Evolutionary conservation across 441 rosid species (phyloP), one percentile per base, ranked within the genome.

Genomic region (Croton setiger): DNA sequence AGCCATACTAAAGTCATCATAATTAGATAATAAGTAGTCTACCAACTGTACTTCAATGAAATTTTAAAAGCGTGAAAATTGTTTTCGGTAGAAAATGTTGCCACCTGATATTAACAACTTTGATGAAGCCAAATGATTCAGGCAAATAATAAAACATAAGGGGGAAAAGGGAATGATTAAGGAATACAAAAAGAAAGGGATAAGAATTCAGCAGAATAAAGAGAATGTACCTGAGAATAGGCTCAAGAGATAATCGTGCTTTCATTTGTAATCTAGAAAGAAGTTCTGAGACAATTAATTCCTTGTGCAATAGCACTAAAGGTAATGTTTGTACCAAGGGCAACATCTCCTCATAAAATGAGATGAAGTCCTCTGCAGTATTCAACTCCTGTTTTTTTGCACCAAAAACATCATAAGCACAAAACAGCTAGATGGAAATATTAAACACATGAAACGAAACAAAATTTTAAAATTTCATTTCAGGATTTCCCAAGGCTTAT

Each of bases 291-390:
- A 95, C 72, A 74, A 95, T 90, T 53, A 71, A 54, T 72, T 92
- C 97, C 77, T 87, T 90, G 78, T 95, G 91, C 66, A 85, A 70
- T 45, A 90, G 66, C 59, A 95, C 76, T 77, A 86, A 78, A n/a
- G 91, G 86, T 60, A 89, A 80, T 39, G 83, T 89, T 75, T 88
- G 97, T 57, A 89, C 93, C 71, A 78, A 67, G 27, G 96, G 97
- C 75, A 85, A 74, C 69, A 85, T 83, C 81, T 90, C 89, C 81
- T 82, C 95, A 21, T 88, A 92, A 72, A 85, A 84, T 13, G 91
- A 84, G 76, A 95, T 92, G 78, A 92, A 95, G 74, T 90, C 97
- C 80, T 88, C 95, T 0, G 97, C 93, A 0, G 99, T 95, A 81
- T 92, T 95, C 77, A 90, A 76, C 69, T 95, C 99, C 99, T 92